Evolutionary conservation across 2,329 filamentous ascomycete species (phyloP).

Genomic region (Diaporthe nobilis): DNA sequence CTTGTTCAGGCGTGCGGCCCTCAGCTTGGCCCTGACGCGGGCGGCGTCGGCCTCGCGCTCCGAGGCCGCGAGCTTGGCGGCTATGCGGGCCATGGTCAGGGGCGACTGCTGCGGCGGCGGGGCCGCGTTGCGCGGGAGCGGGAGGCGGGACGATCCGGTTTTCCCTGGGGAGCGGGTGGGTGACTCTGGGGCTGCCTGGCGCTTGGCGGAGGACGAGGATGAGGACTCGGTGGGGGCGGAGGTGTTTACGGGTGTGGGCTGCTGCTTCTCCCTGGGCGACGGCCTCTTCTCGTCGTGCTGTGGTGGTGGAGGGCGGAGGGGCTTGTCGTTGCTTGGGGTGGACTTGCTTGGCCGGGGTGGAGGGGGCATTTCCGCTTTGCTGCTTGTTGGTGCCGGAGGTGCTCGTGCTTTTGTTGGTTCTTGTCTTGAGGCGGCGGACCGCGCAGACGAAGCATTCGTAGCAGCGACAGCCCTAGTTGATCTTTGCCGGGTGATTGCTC

Average conservation of each 20-base stretch:
- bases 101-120: conserved; percentile 67
- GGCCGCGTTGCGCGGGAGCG: conserved; percentile 53
- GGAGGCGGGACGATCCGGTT: conserved; percentile 52
- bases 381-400: not conserved
- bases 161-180: conserved; percentile 47
- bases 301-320: conserved; percentile 5
- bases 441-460: conserved; percentile 33
- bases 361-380: conserved; percentile 39
- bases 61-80: conserved; percentile 74
- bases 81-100: conserved; percentile 72
- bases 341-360: conserved; percentile 35
- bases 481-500: conserved; percentile 31
- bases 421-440: conserved; percentile 17
- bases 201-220: conserved; percentile 13
- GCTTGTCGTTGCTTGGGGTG: conserved; percentile 17
- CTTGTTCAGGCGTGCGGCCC: conserved; percentile 62
- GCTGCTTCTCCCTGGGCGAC: conserved; percentile 33
- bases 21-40: conserved; percentile 73
- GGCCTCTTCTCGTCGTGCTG: conserved; percentile 35
- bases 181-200: conserved; percentile 37
- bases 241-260: conserved; percentile 42
- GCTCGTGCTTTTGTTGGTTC: conserved; percentile 28
- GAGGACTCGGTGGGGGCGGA: not conserved
- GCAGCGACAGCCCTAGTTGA: conserved; percentile 36
- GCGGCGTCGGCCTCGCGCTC: conserved; percentile 76